Evolutionary conservation across 2,329 filamentous ascomycete genomes (phyloP), one percentile per base, ranked within the genome.

Genomic region (Penicillium aurantiogriseum): DNA sequence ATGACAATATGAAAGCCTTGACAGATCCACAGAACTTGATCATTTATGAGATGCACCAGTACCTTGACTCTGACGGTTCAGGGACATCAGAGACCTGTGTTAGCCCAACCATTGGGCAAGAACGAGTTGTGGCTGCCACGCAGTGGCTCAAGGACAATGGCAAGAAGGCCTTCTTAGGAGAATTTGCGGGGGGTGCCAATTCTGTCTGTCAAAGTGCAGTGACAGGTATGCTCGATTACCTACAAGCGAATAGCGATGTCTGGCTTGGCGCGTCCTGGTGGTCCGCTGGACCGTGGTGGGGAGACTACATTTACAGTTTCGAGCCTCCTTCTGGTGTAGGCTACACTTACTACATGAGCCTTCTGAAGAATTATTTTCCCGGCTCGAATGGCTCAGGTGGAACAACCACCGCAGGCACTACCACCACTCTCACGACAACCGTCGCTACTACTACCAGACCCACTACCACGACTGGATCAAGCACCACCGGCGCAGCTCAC

Each of bases 21-120:
- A 81, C 77, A 13, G 83, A 86, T 59, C 76, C 82, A 0, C 57
- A 75, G 42, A 71, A 84, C 71, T 82, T 82, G 65, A 76, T 85
- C 54, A 70, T 85, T 65, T 85, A 83, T 70, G 81, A 85, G 65
- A 85, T 85, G 83, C 83, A 86, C 67, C 83, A 85, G 71, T 86
- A 85, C 63, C 82, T 85, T 39, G 83, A 86, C 72, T 74, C 72
- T 0, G 83, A 85, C 58, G 79, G 81, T 49, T 81, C 78, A 1
- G 83, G 83, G 13, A 84, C 82, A 0, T 74, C 72, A 3, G 73
- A 71, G 2, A 72, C 73, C n/a, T 85, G 83, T 65, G 81, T 84
- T 13, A 78, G 69, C 58, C 61, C 71, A 5, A 85, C 82, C 15
- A 82, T 85, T 58, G 81, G 83, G 51, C 69, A 71, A 21, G 79